A percentile compares a stretch with the other conserved stretches of the same genome.
These are phyloP conservation scores for Rehmannia glutinosa DNA, from an alignment of 257 asterid species.

Conservation along the genomic window DNA sequence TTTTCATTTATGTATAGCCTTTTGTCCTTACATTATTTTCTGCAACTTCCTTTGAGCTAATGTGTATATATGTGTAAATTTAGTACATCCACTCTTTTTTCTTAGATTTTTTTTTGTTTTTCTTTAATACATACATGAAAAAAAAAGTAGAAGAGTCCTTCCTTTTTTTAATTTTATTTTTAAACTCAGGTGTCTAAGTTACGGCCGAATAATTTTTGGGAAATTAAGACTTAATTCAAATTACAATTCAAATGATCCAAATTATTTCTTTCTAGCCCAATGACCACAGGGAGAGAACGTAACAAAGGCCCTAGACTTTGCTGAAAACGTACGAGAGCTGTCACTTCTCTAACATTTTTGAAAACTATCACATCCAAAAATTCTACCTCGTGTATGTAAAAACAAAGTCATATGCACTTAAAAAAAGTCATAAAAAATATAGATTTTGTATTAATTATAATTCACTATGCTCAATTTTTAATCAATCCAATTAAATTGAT, in stretches of 20 bases:
- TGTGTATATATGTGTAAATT: background rate
- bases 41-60: slow-evolving; percentile 14
- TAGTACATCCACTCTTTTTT: background rate
- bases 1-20: slow-evolving; percentile 27
- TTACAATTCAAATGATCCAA: background rate
- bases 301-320: slow-evolving; percentile 14
- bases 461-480: background rate
- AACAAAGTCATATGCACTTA: background rate
- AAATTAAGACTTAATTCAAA: too few relatives aligned
- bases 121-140: background rate
- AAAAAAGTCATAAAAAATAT: too few relatives aligned
- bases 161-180: background rate
- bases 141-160: background rate
- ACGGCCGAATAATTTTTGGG: too few relatives aligned
- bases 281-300: background rate
- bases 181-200: background rate
- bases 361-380: slow-evolving; percentile 47
- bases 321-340: slow-evolving; percentile 48
- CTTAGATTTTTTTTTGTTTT: background rate
- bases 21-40: slow-evolving; percentile 33
- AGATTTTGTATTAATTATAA: background rate
- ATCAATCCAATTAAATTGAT: too few relatives aligned
- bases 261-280: background rate
- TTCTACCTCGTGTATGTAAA: background rate
- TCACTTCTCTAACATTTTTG: slow-evolving; percentile 30